These are phyloP conservation scores for Trypanosoma boissoni DNA, from an alignment of 208 protist species.

Conservation along the genomic window DNA sequence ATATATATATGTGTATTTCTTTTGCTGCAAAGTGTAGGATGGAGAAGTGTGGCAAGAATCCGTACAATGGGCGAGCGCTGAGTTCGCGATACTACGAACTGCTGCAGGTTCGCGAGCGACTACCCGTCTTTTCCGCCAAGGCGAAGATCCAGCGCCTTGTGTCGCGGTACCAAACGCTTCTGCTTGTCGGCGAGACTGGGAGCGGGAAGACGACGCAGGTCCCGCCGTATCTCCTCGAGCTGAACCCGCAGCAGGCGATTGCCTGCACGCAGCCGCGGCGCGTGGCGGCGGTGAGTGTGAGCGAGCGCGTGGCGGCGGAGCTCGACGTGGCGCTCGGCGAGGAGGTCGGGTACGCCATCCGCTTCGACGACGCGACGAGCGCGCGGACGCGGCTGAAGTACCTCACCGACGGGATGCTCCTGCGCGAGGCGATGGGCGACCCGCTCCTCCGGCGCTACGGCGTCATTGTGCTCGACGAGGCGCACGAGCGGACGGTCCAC, in stretches of 20 bases:
- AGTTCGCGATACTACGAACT: constrained; percentile 57
- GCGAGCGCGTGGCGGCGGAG: constrained; percentile 98
- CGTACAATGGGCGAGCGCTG: constrained; percentile 47
- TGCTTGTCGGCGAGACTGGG: constrained; percentile 93
- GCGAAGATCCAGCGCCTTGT: constrained; percentile 88
- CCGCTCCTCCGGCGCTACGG: constrained; percentile 90
- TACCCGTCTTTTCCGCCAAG: constrained; percentile 78
- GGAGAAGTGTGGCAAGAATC: constrained; percentile 26
- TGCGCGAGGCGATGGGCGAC: constrained; percentile 96
- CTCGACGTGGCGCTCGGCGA: constrained; percentile 95
- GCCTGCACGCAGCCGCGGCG: constrained; percentile 98
- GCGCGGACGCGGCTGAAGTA: constrained; percentile 97
- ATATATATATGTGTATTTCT: constrained; percentile 14
- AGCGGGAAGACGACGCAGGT: constrained; percentile 96
- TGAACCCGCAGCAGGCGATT: constrained; percentile 65
- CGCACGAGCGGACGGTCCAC: constrained; percentile 98
- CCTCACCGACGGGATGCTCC: constrained; percentile 98
- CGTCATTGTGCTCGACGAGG: constrained; percentile 99
- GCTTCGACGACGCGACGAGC: constrained; percentile 97
- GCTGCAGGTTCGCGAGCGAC: constrained; percentile 42
- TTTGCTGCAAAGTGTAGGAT: not conserved
- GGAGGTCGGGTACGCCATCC: constrained; percentile 98
- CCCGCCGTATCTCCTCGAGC: constrained; percentile 93
- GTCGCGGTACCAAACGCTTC: constrained; percentile 79
- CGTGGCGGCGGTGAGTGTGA: constrained; percentile 98